Evolutionary conservation across 176 grass and related monocot genomes (phyloP), one percentile per base, ranked within the genome.

Genomic region (Olyra latifolia): DNA sequence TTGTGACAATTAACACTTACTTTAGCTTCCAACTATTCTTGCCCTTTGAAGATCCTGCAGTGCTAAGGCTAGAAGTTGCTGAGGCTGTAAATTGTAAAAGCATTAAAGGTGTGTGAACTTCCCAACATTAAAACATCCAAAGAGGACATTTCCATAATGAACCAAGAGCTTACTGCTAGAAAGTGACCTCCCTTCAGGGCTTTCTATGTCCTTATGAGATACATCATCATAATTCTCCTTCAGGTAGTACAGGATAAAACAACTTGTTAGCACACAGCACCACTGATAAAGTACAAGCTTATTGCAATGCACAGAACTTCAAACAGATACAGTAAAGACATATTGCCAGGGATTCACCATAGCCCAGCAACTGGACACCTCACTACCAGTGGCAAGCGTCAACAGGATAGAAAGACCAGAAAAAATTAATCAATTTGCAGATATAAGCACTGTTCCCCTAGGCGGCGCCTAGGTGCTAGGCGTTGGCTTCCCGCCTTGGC

Each of bases 11-110:
- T 56, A 42, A 70, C 8, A 44, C 72, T 83, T 93, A 95, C 95
- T 95, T 98, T 55, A 95, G 85, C 81, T 91, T 98, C 95, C 92
- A 98, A 73, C 69, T 95, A 50, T 79, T 24, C 72, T 98, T 98
- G 40, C 76, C 86, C 42, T 88, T 89, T 11, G 27, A 50, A 42
- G 43, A 66, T 84, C 28, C 86, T 71, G 76, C 39, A 17, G 67
- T 64, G 60, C 61, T 76, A 70, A 83, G 60, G 14, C 43, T 59
- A 7, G 45, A 75, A 30, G 55, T 75, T 83, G 75, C 44, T 82
- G 72, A 28, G 84, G 63, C 74, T 89, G 75, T 83, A 78, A 56
- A 65, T 32, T 9, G 42, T 44, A 63, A 17, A 69, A 14, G 20
- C 28, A 77, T 78, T 29, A 76, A 73, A 27, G 15, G 69, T 28